Evolutionary conservation across 2,329 filamentous ascomycete species (phyloP).

Genomic region (Exserohilum rostratum): DNA sequence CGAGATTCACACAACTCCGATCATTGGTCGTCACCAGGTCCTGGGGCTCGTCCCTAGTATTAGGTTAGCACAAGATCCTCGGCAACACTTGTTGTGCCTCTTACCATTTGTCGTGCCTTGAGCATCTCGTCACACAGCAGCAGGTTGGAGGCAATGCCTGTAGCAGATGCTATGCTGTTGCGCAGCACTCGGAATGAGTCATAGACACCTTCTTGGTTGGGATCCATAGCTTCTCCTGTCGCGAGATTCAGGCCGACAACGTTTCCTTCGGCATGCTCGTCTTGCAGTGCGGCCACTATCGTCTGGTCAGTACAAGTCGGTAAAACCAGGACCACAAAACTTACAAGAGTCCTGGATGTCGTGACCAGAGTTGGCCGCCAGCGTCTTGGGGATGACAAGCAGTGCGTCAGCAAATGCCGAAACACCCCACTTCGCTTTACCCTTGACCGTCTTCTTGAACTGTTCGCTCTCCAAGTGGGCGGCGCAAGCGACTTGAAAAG

Average conservation of each 20-base stretch:
- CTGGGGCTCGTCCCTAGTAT: constrained; percentile 39
- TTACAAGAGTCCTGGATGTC: constrained; percentile 94
- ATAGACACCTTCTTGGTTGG: constrained; percentile 87
- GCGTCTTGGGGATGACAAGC: constrained; percentile 93
- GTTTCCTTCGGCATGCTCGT: constrained; percentile 83
- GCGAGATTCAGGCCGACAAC: constrained; percentile 84
- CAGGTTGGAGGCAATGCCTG: constrained; percentile 93
- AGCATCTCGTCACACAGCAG: constrained; percentile 95
- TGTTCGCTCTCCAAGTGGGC: constrained; percentile 83
- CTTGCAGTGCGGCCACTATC: constrained; percentile 81
- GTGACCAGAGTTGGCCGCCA: constrained; percentile 93
- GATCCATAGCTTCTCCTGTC: constrained; percentile 93
- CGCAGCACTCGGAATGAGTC: constrained; percentile 95
- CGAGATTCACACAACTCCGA: neutral
- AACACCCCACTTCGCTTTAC: constrained; percentile 96
- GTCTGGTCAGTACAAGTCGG: constrained; percentile 18
- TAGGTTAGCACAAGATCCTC: constrained; percentile 5
- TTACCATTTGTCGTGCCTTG: constrained; percentile 93
- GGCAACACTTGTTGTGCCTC: neutral
- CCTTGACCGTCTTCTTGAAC: constrained; percentile 90
- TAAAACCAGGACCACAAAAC: constrained; percentile 47
- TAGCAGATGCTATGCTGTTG: constrained; percentile 91
- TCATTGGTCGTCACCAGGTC: constrained; percentile 29
- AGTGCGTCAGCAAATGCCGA: constrained; percentile 94
- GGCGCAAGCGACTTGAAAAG: constrained; percentile 94